A percentile compares a stretch with the other conserved stretches of the same genome.
Conservation (phyloP, 306 rosid genomes). For the Malus sylvestris region DNA sequence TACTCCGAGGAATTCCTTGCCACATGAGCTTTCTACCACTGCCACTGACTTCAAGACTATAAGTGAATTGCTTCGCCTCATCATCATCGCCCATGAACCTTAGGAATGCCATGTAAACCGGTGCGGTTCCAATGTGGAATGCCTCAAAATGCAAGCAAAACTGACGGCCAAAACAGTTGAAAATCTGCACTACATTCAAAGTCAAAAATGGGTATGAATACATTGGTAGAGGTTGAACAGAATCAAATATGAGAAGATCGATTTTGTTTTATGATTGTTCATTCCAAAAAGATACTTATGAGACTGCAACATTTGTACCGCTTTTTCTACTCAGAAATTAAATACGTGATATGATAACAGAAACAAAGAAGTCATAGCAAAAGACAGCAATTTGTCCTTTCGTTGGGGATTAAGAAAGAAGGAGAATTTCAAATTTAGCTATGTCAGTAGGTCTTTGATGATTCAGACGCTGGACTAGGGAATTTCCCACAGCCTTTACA, state of each 20-base stretch:
- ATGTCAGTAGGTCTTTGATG: not conserved
- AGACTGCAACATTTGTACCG: not conserved
- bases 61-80: constrained; percentile 44
- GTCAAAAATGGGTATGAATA: not conserved
- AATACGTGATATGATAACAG: not conserved
- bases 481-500: not conserved
- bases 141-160: constrained; percentile 58
- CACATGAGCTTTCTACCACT: constrained; percentile 42
- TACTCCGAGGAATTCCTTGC: constrained; percentile 56
- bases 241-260: not conserved
- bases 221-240: not conserved
- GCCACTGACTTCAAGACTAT: constrained; percentile 49
- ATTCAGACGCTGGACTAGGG: not conserved
- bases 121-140: constrained; percentile 42
- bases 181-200: constrained; percentile 28
- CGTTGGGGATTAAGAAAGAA: not conserved
- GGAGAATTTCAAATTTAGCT: not conserved
- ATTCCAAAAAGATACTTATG: not conserved
- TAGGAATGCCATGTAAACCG: constrained; percentile 52
- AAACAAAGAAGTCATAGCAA: not conserved
- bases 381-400: not conserved
- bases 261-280: not conserved
- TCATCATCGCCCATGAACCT: constrained; percentile 59
- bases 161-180: constrained; percentile 48
- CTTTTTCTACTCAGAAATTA: not conserved